Conservation (phyloP, 345 rosid species). For the Sonneratia alba region DNA sequence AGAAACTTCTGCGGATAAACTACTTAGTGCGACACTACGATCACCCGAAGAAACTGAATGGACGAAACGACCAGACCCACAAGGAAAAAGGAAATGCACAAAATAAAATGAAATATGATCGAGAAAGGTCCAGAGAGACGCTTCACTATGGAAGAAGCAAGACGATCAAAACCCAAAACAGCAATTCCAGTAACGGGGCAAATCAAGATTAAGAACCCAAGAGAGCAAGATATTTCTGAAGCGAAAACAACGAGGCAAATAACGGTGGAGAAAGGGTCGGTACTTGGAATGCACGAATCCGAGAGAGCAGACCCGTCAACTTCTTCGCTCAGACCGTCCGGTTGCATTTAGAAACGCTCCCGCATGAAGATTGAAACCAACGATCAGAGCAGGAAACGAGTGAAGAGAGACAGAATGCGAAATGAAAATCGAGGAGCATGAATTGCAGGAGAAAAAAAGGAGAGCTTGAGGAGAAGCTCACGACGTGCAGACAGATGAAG, state of each 20-base stretch:
- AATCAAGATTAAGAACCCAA: no score
- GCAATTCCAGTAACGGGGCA: no score
- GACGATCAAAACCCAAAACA: not conserved
- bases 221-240: no score
- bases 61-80: no score
- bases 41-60: no score
- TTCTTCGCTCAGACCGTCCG: no score
- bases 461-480: slow-evolving; percentile 8
- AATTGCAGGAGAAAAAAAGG: not conserved
- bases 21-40: no score
- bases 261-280: not conserved
- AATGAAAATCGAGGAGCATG: not conserved
- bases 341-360: no score
- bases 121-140: not conserved
- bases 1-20: no score
- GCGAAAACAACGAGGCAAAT: not conserved
- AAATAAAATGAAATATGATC: not conserved
- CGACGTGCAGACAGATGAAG: not conserved
- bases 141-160: not conserved
- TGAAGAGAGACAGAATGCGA: not conserved
- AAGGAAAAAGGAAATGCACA: no score
- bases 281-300: not conserved
- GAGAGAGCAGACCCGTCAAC: not conserved
- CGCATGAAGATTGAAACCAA: not conserved
- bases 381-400: not conserved